A percentile compares a stretch with the other conserved stretches of the same genome.
Evolutionary conservation across 129 eudicot genomes (phyloP).

Genomic region (Cynara cardunculus): DNA sequence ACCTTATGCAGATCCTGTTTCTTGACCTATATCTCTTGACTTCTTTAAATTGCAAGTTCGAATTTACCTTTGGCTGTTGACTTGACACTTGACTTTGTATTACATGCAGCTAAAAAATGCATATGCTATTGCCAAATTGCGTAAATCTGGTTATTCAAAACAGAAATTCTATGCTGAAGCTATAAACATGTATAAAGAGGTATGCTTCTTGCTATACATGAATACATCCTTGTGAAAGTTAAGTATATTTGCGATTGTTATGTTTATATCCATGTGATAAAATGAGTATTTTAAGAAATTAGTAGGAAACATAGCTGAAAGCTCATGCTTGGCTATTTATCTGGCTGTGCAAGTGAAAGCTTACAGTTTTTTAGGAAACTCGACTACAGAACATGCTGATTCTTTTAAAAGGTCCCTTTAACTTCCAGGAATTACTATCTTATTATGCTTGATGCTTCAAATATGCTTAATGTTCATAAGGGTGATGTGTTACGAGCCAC

Average conservation of each 20-base stretch:
- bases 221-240: neutral
- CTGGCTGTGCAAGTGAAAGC: neutral
- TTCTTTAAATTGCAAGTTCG: neutral
- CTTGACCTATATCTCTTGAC: neutral
- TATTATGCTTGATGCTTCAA: neutral
- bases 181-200: slow-evolving; percentile 73
- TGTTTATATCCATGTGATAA: neutral
- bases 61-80: neutral
- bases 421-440: neutral
- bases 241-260: neutral
- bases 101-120: slow-evolving; percentile 79
- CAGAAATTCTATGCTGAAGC: slow-evolving; percentile 74
- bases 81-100: slow-evolving; percentile 21
- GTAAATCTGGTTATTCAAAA: slow-evolving; percentile 85
- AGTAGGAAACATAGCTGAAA: neutral
- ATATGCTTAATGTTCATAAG: neutral
- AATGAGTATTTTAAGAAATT: neutral
- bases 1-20: neutral
- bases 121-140: slow-evolving; percentile 71
- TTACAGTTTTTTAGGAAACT: neutral
- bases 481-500: neutral
- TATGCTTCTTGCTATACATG: slow-evolving; percentile 25
- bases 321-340: neutral
- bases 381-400: neutral
- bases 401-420: neutral